Percentiles rank a stretch among this genome's conserved stretches.
These are phyloP conservation scores for Eremochloa ophiuroides DNA, from an alignment of 176 grass and related monocot species.

Conservation along the genomic window DNA sequence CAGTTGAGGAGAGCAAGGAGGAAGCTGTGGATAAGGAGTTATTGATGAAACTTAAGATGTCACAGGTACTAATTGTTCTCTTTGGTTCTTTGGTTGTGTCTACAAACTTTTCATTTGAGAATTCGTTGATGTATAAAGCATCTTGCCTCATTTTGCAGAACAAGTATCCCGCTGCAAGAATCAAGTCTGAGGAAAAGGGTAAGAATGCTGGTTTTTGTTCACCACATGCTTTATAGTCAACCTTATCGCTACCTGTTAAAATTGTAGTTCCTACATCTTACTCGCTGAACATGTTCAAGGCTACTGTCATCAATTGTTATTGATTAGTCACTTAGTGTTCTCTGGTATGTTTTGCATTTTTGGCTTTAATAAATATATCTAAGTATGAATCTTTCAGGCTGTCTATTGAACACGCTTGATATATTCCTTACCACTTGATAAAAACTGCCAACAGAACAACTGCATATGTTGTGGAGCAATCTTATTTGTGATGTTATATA, in stretches of 20 bases:
- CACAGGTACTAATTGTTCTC: constrained; percentile 20
- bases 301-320: not conserved
- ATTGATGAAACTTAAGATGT: constrained; percentile 44
- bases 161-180: constrained; percentile 28
- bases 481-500: constrained; percentile 13
- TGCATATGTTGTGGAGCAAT: not conserved
- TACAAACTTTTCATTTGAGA: not conserved
- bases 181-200: constrained; percentile 50
- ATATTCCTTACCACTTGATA: not conserved
- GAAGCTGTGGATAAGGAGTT: constrained; percentile 42
- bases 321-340: not conserved
- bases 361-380: not conserved
- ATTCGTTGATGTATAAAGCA: constrained; percentile 16
- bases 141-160: constrained; percentile 23
- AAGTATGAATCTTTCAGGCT: not conserved
- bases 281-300: not conserved
- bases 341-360: not conserved
- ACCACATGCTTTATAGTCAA: constrained; percentile 10
- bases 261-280: not conserved
- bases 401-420: not conserved
- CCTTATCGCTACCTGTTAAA: not conserved
- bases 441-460: not conserved
- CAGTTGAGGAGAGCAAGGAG: constrained; percentile 50
- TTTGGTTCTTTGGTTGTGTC: not conserved
- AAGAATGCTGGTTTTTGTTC: constrained; percentile 13